Percentiles rank a stretch among this genome's conserved stretches.
phyloP scores from a whole-genome alignment of 139 green algal genomes.

The Nannochloris sp. region DNA sequence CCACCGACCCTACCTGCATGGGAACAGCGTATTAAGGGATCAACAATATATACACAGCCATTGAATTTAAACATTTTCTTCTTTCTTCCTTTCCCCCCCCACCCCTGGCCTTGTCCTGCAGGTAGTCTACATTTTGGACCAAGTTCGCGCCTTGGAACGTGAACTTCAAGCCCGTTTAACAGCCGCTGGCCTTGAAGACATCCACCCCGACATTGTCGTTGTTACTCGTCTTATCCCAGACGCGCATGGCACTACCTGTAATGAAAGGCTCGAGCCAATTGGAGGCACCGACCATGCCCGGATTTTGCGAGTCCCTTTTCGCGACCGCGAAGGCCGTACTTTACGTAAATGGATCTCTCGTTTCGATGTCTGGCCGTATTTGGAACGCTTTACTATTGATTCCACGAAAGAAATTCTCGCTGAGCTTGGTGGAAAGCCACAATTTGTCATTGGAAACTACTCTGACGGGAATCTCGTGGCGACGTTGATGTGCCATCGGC shows the following conservation, averaged over 20 bases:
- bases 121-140: slow-evolving; percentile 86
- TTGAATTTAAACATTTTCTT: no score
- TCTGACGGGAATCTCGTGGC: slow-evolving; percentile 78
- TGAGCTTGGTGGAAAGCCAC: slow-evolving; percentile 54
- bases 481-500: slow-evolving; percentile 46
- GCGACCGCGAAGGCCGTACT: slow-evolving; percentile 31
- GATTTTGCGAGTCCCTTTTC: slow-evolving; percentile 77
- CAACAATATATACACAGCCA: no score
- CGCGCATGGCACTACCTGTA: slow-evolving; percentile 61
- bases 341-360: slow-evolving; percentile 65
- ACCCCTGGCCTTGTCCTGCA: slow-evolving; percentile 18
- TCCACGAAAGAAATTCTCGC: slow-evolving; percentile 44
- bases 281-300: slow-evolving; percentile 46
- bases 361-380: slow-evolving; percentile 75
- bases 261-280: slow-evolving; percentile 70
- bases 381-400: slow-evolving; percentile 75
- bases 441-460: slow-evolving; percentile 85
- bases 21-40: no score
- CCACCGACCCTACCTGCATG: no score
- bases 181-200: slow-evolving; percentile 38
- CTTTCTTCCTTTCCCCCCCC: no score
- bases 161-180: slow-evolving; percentile 52
- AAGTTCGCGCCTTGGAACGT: slow-evolving; percentile 56
- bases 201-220: slow-evolving; percentile 51
- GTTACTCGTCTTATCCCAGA: slow-evolving; percentile 76